A percentile compares a stretch with the other conserved stretches of the same genome.
These are phyloP conservation scores for Ambrosiella xylebori DNA, from an alignment of 2,329 filamentous ascomycete species.

Conservation along the genomic window DNA sequence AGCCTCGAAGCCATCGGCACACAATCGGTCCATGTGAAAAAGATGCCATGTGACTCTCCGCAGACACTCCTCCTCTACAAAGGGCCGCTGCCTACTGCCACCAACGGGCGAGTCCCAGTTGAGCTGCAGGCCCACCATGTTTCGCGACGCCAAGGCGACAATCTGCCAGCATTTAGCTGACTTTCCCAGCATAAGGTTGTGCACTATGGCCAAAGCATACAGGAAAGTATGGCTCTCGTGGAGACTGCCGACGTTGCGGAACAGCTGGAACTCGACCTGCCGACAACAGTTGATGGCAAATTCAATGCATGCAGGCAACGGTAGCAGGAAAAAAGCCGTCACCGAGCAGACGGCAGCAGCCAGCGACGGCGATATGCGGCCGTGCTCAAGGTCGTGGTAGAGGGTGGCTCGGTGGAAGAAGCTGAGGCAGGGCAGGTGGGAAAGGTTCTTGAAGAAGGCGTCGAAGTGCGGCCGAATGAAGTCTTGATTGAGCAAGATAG, in stretches of 20 bases:
- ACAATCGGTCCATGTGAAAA: constrained; percentile 23
- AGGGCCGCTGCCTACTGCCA: constrained; percentile 16
- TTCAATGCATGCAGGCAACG: constrained; percentile 19
- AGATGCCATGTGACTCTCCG: constrained; percentile 24
- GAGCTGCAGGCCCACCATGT: constrained; percentile 23
- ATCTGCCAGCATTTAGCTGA: constrained; percentile 26
- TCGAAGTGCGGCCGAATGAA: constrained; percentile 23
- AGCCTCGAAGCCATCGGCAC: constrained; percentile 25
- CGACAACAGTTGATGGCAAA: constrained; percentile 24
- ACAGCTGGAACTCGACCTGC: constrained; percentile 24
- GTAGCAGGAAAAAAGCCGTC: constrained; percentile 22
- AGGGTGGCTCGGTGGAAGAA: constrained; percentile 23
- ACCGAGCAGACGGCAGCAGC: constrained; percentile 25
- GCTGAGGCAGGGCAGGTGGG: constrained; percentile 23
- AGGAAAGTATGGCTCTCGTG: constrained; percentile 21
- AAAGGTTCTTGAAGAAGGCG: constrained; percentile 24
- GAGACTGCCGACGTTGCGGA: constrained; percentile 24
- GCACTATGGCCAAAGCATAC: constrained; percentile 21
- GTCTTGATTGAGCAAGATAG: constrained; percentile 14
- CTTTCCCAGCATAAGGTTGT: constrained; percentile 22
- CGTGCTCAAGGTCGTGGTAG: constrained; percentile 22
- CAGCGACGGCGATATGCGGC: constrained; percentile 20
- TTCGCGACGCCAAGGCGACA: constrained; percentile 21
- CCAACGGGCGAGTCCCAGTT: constrained; percentile 23
- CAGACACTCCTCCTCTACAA: constrained; percentile 22